Evolutionary conservation across 768 basidiomycete genomes (phyloP), one percentile per base, ranked within the genome.

Genomic region (Mycena filopes): DNA sequence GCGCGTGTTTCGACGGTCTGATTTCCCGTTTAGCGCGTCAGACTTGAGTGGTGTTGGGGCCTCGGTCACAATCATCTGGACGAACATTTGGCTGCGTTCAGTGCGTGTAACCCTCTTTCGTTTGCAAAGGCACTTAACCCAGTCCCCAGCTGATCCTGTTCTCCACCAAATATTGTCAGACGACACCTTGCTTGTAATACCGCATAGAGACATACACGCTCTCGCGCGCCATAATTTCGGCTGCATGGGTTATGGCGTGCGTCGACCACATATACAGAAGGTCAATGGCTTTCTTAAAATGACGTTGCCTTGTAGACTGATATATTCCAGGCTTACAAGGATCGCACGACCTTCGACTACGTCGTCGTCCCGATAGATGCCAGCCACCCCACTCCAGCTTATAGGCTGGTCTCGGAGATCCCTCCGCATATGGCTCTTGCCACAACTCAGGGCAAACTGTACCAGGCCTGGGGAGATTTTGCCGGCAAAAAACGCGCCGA

Each of bases 21-120:
- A 49, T 16, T 10, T 16, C 18, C n/a, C 12, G 1, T 11, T 21
- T n/a, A 63, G 61, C 53, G 54, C n/a, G 6, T 31, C 29, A 28
- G 31, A 4, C 38, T 63, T 13, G 61, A 63, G 36, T 55, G 61
- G 61, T 25, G 45, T 8, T 63, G 61, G 54, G 61, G 61, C 2
- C 53, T 63, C 16, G 25, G 13, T 9, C 45, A 48, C 10, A 28
- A 23, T 6, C 40, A 7, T 4, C 26, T 63, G 2, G 45, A 63
- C 45, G 45, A 63, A 2, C 46, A 63, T 41, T 3, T 63, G 1
- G 3, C 9, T 2, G n/a, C 28, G 7, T 63, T 43, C 18, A 4
- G 61, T 63, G n/a, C 12, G 53, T 59, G 25, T 9, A 16, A 3
- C 9, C 3, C 16, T 20, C 20, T 9, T 1, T 29, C 6, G 21